Evolutionary conservation across 2,329 filamentous ascomycete genomes (phyloP).

Genomic region (Sarocladium kiliense): DNA sequence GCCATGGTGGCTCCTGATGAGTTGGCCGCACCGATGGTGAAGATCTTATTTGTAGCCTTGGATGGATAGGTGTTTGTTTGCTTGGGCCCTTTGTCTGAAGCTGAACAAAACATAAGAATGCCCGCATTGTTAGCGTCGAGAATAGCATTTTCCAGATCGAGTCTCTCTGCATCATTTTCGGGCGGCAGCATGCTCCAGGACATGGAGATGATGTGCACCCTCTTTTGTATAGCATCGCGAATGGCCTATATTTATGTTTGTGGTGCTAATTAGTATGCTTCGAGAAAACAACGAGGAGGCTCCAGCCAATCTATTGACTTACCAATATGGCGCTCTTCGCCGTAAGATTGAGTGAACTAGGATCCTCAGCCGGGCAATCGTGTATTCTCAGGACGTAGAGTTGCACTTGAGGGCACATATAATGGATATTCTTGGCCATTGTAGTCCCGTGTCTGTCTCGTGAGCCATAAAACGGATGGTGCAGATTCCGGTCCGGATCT

Average conservation of each 20-base stretch:
- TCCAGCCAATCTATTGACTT: no score
- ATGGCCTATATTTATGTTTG: constrained; percentile 28
- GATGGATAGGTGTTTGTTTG: constrained; percentile 12
- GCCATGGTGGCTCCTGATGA: constrained; percentile 10
- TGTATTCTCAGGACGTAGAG: constrained; percentile 17
- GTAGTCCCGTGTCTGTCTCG: constrained; percentile 20
- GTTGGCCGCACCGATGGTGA: constrained; percentile 23
- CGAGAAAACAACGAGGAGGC: no score
- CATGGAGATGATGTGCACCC: constrained; percentile 32
- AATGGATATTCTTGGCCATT: constrained; percentile 22
- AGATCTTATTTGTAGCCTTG: constrained; percentile 16
- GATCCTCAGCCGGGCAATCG: constrained; percentile 11
- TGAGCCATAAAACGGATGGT: constrained; percentile 23
- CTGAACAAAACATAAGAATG: constrained; percentile 34
- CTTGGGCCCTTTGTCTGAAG: constrained; percentile 23
- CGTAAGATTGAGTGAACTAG: constrained; percentile 6
- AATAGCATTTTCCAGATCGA: constrained; percentile 22
- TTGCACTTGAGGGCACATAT: constrained; percentile 19
- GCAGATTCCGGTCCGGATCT: constrained; percentile 12
- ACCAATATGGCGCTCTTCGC: constrained; percentile 22
- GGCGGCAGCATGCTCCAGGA: constrained; percentile 27
- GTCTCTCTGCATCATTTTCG: constrained; percentile 7
- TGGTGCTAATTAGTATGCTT: no score
- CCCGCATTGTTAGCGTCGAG: constrained; percentile 17
- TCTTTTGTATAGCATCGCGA: constrained; percentile 20